Evolutionary conservation across 768 basidiomycete genomes (phyloP), one percentile per base, ranked within the genome.

Genomic region (Lactarius evosmus): DNA sequence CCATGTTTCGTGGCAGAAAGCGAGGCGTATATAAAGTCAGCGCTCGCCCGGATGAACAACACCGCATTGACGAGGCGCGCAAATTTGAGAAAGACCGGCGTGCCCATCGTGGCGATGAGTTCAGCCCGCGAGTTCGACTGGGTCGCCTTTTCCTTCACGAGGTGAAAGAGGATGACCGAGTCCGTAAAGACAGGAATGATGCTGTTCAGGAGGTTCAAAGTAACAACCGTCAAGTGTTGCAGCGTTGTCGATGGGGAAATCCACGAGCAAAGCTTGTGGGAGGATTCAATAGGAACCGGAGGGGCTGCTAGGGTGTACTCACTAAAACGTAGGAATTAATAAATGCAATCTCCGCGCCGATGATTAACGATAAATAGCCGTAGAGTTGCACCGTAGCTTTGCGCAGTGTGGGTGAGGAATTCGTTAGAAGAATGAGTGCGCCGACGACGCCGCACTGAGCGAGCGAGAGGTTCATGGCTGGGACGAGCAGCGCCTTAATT

Each of bases 191-290:
- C 36, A 17, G 61, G 65, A 22, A 62, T 32, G 12, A 63, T 29
- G 25, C 50, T 66, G 11, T 66, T 64, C 56, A 66, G 22, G 36
- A 66, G 54, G 52, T 58, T 58, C 29, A 63, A 38, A 12, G 27
- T n/a, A 4, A 52, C 51, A 30, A 64, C 16, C 22, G 65, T 66
- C 32, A 66, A 27, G n/a, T 62, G 62, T 25, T 56, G 36, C 34
- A 59, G 36, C 19, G 57, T 59, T 4, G 62, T 64, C 16, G 51
- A 53, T 5, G 65, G 65, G 11, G 62, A 64, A 25, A 66, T 22
- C 40, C 56, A 66, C 12, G 62, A 55, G 27, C 61, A 66, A 34
- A 58, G 19, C 61, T 58, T 33, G 22, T 1, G 25, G 12, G n/a
- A 34, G 14, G 27, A 16, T 19, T 53, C 14, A 53, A 34, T 19